Base-by-base conservation (phyloP, 495 filamentous ascomycete species). In the Xylaria telfairii region DNA sequence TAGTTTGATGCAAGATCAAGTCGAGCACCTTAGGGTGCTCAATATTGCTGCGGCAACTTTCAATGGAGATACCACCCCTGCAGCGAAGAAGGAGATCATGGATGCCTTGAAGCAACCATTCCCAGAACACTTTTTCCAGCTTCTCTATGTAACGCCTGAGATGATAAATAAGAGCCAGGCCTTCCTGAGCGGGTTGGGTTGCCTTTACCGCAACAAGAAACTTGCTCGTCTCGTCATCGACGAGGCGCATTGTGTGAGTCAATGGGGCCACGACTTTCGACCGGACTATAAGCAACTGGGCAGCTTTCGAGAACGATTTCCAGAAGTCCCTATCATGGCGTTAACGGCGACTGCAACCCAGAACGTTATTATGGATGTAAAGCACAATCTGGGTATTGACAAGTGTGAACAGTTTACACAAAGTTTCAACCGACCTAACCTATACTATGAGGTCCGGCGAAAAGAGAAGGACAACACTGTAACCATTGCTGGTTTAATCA, bases 181-280 rank as follows among this genome's bases (percentile, higher is more conserved):
- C 4, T 88, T 98, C 77, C 78, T 89, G 47, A 83, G 82, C 65
- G 84, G 83, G 9, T 81, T 99, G 30, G 77, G 86, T 46, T 79
- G 81, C 9, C 87, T 99, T 24, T 85, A 96, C 71, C 72, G 72
- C 21, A 88, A 88, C 34, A 80, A 84, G 8, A 91, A 88, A 69
- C 87, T 99, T 15, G 96, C 96, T 12, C 89, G 96, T 44, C 89
- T 99, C 62, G 96, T 98, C 41, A 96, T 99, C 59, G 96, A 99
- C 72, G 96, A 99, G 80, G 96, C 96, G 19, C 96, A 99, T 78
- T 99, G 96, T 78, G 95, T 99, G 28, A 98, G 95, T 79, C 93
- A 98, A 80, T 99, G 96, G 96, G 96, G 96, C 15, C 96, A 99
- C 75, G 96, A 99, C 78, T 99, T 99, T 77, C 91, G 96, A 37